phyloP scores from a whole-genome alignment of 495 filamentous ascomycete genomes.

The Neurospora pannonica region DNA sequence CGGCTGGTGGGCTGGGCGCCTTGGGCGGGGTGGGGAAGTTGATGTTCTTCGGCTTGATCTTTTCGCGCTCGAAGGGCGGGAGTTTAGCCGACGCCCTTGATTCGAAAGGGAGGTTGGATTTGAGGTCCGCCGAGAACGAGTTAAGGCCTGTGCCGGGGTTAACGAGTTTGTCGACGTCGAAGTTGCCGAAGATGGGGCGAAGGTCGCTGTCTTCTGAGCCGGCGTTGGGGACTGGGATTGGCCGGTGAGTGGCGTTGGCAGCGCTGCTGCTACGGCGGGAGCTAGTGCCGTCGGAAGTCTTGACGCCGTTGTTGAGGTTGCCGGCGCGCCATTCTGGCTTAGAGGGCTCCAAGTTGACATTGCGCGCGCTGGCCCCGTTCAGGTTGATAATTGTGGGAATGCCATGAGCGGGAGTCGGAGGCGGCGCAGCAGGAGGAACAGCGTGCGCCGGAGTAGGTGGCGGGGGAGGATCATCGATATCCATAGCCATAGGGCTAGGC shows the following conservation, averaged over 20 bases:
- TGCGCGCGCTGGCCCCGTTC: constrained; percentile 22
- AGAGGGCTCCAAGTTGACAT: constrained; percentile 37
- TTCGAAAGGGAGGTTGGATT: constrained; percentile 60
- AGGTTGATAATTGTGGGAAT: background rate
- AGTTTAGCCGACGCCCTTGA: constrained; percentile 47
- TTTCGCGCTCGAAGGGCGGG: constrained; percentile 23
- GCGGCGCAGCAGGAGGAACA: constrained; percentile 1
- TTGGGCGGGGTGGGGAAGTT: constrained; percentile 55
- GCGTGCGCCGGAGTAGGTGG: background rate
- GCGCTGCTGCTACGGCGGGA: constrained; percentile 1
- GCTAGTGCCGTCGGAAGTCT: background rate
- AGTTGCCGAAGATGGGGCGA: constrained; percentile 50
- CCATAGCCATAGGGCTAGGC: constrained; percentile 42
- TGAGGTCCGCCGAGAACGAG: constrained; percentile 53
- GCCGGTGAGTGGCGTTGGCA: constrained; percentile 4
- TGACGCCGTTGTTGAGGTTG: constrained; percentile 21
- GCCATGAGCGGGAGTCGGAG: constrained; percentile 11
- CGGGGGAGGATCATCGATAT: constrained; percentile 41
- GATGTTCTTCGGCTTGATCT: constrained; percentile 24
- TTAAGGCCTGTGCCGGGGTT: constrained; percentile 45
- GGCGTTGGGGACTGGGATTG: constrained; percentile 12
- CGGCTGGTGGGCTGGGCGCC: constrained; percentile 36
- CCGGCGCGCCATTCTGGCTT: constrained; percentile 42
- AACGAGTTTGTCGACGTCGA: constrained; percentile 54
- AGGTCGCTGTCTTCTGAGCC: constrained; percentile 37